Conservation (phyloP, 1,284 basidiomycete genomes). For the Ceratorhiza oryzae-sativae region DNA sequence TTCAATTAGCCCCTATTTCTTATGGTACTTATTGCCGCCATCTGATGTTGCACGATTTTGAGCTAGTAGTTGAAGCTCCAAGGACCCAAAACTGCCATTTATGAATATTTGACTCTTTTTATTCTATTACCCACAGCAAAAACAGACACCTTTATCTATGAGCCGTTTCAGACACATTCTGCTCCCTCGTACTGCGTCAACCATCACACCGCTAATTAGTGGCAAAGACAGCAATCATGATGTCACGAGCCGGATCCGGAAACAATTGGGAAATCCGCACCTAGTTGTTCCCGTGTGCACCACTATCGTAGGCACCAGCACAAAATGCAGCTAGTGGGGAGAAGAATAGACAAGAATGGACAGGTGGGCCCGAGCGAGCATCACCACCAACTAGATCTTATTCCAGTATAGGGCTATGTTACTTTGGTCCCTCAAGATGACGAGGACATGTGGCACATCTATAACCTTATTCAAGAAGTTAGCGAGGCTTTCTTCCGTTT, state of each 20-base stretch:
- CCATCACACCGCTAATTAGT: neutral
- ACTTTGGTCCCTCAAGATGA: slow-evolving; percentile 92
- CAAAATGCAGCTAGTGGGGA: slow-evolving; percentile 58
- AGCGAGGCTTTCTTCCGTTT: slow-evolving; percentile 42
- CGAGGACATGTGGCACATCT: slow-evolving; percentile 99
- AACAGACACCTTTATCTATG: too few species aligned
- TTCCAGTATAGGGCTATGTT: slow-evolving; percentile 74
- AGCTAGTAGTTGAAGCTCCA: neutral
- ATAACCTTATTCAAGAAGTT: slow-evolving; percentile 89
- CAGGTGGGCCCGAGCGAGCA: slow-evolving; percentile 47
- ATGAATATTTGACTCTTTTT: too few species aligned
- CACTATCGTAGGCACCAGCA: neutral
- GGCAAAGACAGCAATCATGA: slow-evolving; percentile 20
- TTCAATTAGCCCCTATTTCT: slow-evolving; percentile 4
- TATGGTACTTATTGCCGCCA: neutral
- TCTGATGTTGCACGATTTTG: neutral
- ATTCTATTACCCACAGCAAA: too few species aligned
- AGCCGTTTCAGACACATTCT: too few species aligned
- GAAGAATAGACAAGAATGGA: slow-evolving; percentile 57
- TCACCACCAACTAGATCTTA: neutral
- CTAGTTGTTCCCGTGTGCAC: slow-evolving; percentile 8
- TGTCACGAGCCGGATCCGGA: slow-evolving; percentile 38
- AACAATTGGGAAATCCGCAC: slow-evolving; percentile 17
- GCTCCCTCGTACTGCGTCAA: too few species aligned
- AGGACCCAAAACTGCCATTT: too few species aligned